Base-by-base conservation (phyloP, 2,329 filamentous ascomycete genomes). In the Pezicula carpinea region DNA sequence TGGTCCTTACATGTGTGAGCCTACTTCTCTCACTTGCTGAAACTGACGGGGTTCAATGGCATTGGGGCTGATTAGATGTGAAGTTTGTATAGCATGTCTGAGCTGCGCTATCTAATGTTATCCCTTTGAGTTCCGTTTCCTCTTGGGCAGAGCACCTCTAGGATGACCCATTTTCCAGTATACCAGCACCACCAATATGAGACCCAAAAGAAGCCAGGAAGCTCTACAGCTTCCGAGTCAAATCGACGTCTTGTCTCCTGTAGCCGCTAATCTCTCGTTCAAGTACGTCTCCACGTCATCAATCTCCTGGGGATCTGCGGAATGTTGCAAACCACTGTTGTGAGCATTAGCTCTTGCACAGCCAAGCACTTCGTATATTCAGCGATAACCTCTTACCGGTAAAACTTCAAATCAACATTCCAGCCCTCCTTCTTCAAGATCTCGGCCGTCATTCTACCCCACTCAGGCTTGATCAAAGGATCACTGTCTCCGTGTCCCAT, bases 401-500 rank as follows among this genome's bases (percentile, higher is more conserved):
- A 96, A 39, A 82, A 78, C 64, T 85, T 85, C 68, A 93, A 84
- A 10, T 84, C 79, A 5, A 93, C 85, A 46, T 85, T 75, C 65
- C 83, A 85, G 1, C 88, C 89, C 65, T 84, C 68, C 33, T 79
- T 76, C 65, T 80, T 83, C 43, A 97, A 69, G 49, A 76, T 64
- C 34, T 88, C 75, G 3, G 77, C 80, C 19, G 87, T 89, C 66
- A 74, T 65, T 64, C 80, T 69, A 13, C 88, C 92, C 66, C 87
- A 85, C 47, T 77, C 69, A 36, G 82, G 77, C 56, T 74, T 76
- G 7, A 96, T 87, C 3, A 96, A 71, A 13, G 76, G 76, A 65
- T 99, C 92, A 1, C 69, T 69, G 51, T 83, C 78, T n/a, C 93
- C 93, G 59, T 97, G 93, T 11, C 80, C 89, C 83, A 96, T 86